Percentiles rank a stretch among this genome's conserved stretches.
Conservation (phyloP, 2,329 filamentous ascomycete genomes). For the Diaporthe amygdali region DNA sequence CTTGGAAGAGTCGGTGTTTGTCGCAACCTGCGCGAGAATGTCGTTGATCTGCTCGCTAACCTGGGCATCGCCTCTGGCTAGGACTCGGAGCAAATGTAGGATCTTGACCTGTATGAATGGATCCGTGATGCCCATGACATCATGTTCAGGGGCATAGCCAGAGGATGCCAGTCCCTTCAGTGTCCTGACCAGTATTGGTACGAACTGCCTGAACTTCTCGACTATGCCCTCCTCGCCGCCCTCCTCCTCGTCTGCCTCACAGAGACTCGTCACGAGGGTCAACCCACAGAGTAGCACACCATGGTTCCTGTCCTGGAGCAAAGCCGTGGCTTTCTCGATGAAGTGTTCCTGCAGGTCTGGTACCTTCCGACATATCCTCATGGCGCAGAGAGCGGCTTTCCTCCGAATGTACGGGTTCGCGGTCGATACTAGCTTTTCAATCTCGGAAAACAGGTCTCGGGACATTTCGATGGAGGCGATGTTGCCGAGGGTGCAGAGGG, state of each 20-base stretch:
- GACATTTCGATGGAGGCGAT: constrained; percentile 99
- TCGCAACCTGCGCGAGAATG: constrained; percentile 95
- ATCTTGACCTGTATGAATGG: constrained; percentile 98
- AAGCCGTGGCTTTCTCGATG: constrained; percentile 86
- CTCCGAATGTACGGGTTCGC: constrained; percentile 98
- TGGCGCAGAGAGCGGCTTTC: constrained; percentile 97
- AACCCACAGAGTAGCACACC: constrained; percentile 92
- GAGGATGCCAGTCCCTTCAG: constrained; percentile 92
- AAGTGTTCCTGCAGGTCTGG: constrained; percentile 98
- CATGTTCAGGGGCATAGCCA: constrained; percentile 96
- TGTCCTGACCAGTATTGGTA: constrained; percentile 85
- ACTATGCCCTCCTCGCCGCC: constrained; percentile 88
- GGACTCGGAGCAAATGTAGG: constrained; percentile 80
- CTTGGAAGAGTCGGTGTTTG: constrained; percentile 97
- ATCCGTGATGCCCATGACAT: constrained; percentile 97
- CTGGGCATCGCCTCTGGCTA: constrained; percentile 83
- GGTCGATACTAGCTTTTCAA: constrained; percentile 89
- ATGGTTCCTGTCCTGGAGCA: constrained; percentile 93
- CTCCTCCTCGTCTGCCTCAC: constrained; percentile 92
- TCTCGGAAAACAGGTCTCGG: constrained; percentile 92
- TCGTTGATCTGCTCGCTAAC: constrained; percentile 98
- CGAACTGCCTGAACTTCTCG: constrained; percentile 87
- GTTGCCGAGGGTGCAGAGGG: constrained; percentile 94
- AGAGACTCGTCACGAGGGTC: constrained; percentile 89
- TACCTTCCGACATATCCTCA: constrained; percentile 98